Evolutionary conservation across 257 asterid genomes (phyloP), one percentile per base, ranked within the genome.

Genomic region (Gynochthodes officinalis): DNA sequence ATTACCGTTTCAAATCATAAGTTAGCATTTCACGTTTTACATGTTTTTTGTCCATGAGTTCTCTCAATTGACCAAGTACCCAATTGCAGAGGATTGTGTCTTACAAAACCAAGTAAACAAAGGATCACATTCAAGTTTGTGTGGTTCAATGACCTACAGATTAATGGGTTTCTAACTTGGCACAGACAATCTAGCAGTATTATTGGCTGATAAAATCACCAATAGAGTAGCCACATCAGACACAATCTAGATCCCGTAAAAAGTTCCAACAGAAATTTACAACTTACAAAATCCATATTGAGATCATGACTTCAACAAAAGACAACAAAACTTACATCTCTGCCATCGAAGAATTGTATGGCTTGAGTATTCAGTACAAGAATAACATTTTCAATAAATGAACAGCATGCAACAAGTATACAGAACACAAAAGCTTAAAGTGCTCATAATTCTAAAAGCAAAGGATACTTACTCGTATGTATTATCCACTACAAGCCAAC

Each of bases 401-500:
- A 61, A 64, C 25, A 35, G 25, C 43, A n/a, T 64, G n/a, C 19
- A 30, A 64, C 33, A 14, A 48, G 33, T 67, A 28, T 52, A 16
- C 5, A 16, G 5, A 54, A 37, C 27, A 18, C 50, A 8, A 58
- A 2, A 33, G 25, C 18, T 2, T 39, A 25, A 54, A 61, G 8
- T 32, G 37, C n/a, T 48, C 3, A 19, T 27, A 28, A 30, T 33
- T 53, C 19, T 53, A 12, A 23, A 27, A 14, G 14, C 12, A 33
- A 59, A 58, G 66, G 46, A 3, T 39, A 87, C 97, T 85, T 83
- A 95, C 99, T 95, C 99, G 1, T 92, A 95, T 39, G 99, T 95
- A 80, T 92, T 95, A 84, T 95, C 99, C 43, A 95, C 79, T 14
- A 87, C 93, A 46, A 95, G 94, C 99, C 99, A 95, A 61, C 96